phyloP scores from a whole-genome alignment of 2,329 filamentous ascomycete species.

The Elsinoe perseae region DNA sequence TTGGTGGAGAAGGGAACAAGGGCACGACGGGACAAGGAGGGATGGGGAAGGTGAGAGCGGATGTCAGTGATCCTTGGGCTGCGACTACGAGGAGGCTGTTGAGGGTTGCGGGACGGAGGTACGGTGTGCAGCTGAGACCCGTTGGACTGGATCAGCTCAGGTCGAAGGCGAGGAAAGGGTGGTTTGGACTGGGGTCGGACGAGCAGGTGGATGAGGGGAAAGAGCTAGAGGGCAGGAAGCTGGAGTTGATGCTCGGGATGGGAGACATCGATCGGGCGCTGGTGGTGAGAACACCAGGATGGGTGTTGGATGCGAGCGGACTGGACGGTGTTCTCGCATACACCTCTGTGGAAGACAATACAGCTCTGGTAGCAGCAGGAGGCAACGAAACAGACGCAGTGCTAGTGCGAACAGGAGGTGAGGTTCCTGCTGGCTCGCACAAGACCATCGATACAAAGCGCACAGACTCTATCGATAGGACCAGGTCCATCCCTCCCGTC shows the following conservation, averaged over 20 bases:
- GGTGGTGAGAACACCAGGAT: slow-evolving; percentile 38
- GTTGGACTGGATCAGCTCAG: slow-evolving; percentile 34
- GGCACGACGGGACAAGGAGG: slow-evolving; percentile 24
- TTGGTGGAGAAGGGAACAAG: slow-evolving; percentile 17
- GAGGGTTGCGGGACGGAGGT: slow-evolving; percentile 39
- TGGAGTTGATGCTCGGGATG: slow-evolving; percentile 39
- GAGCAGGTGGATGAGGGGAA: background rate
- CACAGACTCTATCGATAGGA: background rate
- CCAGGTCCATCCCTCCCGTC: background rate
- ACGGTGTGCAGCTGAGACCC: slow-evolving; percentile 39
- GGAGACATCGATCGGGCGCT: slow-evolving; percentile 40
- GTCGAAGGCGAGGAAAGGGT: slow-evolving; percentile 26
- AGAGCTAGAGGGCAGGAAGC: slow-evolving; percentile 14
- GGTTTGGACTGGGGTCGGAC: slow-evolving; percentile 29
- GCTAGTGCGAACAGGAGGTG: slow-evolving; percentile 26
- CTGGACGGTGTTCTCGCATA: slow-evolving; percentile 39
- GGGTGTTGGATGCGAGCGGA: slow-evolving; percentile 40
- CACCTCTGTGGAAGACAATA: slow-evolving; percentile 31
- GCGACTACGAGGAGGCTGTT: slow-evolving; percentile 39
- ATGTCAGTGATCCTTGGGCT: slow-evolving; percentile 36
- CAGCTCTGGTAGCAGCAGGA: slow-evolving; percentile 31
- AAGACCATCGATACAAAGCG: background rate
- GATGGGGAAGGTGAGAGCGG: slow-evolving; percentile 26
- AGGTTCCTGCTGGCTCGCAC: background rate
- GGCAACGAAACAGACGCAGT: slow-evolving; percentile 28